These are phyloP conservation scores for Alternaria conjuncta DNA, from an alignment of 2,329 filamentous ascomycete species.

Conservation along the genomic window DNA sequence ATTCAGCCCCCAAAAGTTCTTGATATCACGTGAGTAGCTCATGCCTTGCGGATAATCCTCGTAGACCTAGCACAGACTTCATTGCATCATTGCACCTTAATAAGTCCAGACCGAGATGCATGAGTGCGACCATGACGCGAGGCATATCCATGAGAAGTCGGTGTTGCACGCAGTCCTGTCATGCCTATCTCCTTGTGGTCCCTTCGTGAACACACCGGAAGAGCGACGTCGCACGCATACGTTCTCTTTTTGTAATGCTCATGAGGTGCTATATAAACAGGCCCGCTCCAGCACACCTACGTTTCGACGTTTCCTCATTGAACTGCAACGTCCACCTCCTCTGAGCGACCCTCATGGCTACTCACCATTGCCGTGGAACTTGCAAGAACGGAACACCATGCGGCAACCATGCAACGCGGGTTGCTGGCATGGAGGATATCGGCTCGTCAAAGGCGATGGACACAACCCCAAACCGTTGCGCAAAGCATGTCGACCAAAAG, in stretches of 20 bases:
- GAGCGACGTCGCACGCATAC: background rate
- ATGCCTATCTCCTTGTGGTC: background rate
- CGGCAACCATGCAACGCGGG: background rate
- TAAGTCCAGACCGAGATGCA: background rate
- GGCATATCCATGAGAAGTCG: background rate
- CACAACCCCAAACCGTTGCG: background rate
- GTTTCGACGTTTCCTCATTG: background rate
- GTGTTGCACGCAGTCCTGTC: background rate
- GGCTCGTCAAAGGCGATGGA: background rate
- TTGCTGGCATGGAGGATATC: background rate
- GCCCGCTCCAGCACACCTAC: background rate
- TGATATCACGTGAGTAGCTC: background rate
- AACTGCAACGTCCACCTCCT: background rate
- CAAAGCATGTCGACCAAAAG: background rate
- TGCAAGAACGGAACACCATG: background rate
- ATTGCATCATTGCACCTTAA: background rate
- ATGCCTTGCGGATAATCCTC: rapidly evolving
- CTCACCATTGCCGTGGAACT: background rate
- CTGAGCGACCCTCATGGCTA: background rate
- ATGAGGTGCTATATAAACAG: background rate
- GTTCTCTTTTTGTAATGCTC: background rate
- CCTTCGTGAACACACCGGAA: background rate
- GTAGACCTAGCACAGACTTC: background rate
- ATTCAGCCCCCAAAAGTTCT: background rate
- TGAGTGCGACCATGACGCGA: background rate